Base-by-base conservation (phyloP, 192 early-diverging fungal genomes). In the Podila clonocystis region DNA sequence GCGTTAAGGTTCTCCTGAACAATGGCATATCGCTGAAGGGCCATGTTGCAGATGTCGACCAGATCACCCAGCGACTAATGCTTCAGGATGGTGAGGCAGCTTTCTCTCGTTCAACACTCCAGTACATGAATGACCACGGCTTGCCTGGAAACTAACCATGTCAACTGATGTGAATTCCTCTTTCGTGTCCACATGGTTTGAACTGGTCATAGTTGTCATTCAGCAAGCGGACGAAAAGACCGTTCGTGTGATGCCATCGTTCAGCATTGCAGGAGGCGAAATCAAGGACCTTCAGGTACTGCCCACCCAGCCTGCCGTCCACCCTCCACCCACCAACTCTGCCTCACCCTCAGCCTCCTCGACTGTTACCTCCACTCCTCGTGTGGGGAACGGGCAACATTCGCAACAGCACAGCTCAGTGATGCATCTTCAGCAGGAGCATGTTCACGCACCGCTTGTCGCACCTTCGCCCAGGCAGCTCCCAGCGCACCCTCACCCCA, bases 271-370 rank as follows among this genome's bases (percentile, higher is more conserved):
- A 17, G 92, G 92, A 20, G 74, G 82, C 20, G 90, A 93, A 58
- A 91, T 93, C 63, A 85, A 84, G 58, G 92, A 93, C 72, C 77
- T 93, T 12, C 77, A 89, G 67, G 88, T 93, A 26, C 55, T 91
- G 4, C 67, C 82, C 34, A 83, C 67, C 15, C 68, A 78, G 28
- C 58, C 74, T 59, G 13, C 75, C 19, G 36, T 64, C 29, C 76
- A 75, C 22, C 24, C 70, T 34, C 34, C 61, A 0, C 62, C 62
- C 33, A 67, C 49, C 15, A 65, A 12, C 17, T n/a, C 61, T 17
- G 48, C 64, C 7, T 58, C 67, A 3, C 61, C 73, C 13, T 17
- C 67, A 45, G 24, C 63, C 33, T 52, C 62, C 31, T 45, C 50
- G 30, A 28, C 75, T 8, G 38, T 70, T 48, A 60, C 75, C 24